phyloP scores from a whole-genome alignment of 768 basidiomycete genomes.

The Termitomyces sp. region DNA sequence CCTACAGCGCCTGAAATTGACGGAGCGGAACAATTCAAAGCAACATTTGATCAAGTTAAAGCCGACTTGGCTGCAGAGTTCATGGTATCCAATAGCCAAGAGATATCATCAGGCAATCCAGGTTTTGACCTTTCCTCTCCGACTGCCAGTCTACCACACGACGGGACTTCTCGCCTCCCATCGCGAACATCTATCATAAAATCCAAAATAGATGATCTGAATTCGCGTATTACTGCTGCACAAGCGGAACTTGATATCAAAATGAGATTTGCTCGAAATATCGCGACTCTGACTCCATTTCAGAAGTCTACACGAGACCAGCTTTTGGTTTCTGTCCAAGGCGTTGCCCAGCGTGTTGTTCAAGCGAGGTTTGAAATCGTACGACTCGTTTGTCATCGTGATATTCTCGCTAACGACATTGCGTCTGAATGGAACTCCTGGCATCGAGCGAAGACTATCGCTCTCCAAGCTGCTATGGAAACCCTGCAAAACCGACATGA shows the following conservation, averaged over 20 bases:
- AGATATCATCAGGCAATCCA: slow-evolving; percentile 1
- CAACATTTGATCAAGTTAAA: slow-evolving; percentile 84
- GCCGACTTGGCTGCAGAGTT: slow-evolving; percentile 65
- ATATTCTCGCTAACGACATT: slow-evolving; percentile 73
- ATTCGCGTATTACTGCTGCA: slow-evolving; percentile 46
- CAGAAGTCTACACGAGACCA: slow-evolving; percentile 78
- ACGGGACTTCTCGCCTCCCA: slow-evolving; percentile 27
- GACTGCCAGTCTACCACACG: slow-evolving; percentile 7
- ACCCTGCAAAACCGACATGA: slow-evolving; percentile 45
- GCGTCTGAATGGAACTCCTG: slow-evolving; percentile 62
- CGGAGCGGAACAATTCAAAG: slow-evolving; percentile 64
- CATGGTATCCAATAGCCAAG: slow-evolving; percentile 21
- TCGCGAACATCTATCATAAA: slow-evolving; percentile 56
- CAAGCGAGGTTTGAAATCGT: slow-evolving; percentile 67
- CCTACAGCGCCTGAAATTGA: slow-evolving; percentile 52
- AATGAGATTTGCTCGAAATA: slow-evolving; percentile 71
- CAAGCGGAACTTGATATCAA: slow-evolving; percentile 61
- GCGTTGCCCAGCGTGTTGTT: slow-evolving; percentile 59
- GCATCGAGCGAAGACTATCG: slow-evolving; percentile 61
- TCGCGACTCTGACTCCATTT: slow-evolving; percentile 85
- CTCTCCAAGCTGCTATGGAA: slow-evolving; percentile 67
- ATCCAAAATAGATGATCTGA: slow-evolving; percentile 60
- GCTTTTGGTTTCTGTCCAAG: slow-evolving; percentile 55
- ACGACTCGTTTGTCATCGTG: slow-evolving; percentile 69
- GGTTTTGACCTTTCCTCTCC: slow-evolving; percentile 5